Conservation (phyloP, 164 flowering plant species). For the Warburgia ugandensis region DNA sequence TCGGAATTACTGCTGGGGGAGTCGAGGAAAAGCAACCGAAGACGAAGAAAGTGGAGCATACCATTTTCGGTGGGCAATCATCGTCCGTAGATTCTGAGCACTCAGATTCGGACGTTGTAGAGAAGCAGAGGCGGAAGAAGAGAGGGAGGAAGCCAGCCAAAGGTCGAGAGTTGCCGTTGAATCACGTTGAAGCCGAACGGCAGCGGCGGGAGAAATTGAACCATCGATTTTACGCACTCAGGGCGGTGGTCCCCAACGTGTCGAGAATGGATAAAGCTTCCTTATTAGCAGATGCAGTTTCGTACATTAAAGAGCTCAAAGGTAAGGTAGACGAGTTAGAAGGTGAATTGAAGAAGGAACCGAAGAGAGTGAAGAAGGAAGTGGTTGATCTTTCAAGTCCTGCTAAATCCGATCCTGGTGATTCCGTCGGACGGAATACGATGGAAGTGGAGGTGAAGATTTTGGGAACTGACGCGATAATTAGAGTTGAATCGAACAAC, state of each 20-base stretch:
- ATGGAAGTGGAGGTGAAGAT: conserved; percentile 75
- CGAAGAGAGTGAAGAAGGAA: conserved; percentile 13
- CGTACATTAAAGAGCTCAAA: conserved; percentile 73
- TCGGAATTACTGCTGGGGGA: too few relatives aligned
- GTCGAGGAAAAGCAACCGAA: not conserved
- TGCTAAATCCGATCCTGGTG: not conserved
- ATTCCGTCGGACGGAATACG: not conserved
- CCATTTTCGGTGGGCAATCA: not conserved
- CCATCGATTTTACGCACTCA: conserved; percentile 78
- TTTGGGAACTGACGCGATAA: conserved; percentile 77
- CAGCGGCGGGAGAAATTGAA: conserved; percentile 92
- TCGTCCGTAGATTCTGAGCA: conserved; percentile 38
- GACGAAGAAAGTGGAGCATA: conserved; percentile 7
- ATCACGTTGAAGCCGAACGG: conserved; percentile 93
- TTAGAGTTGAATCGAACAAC: conserved; percentile 54
- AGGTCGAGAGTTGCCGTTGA: conserved; percentile 50
- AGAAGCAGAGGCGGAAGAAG: conserved; percentile 33
- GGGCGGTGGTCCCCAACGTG: conserved; percentile 92
- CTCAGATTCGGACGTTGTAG: conserved; percentile 28
- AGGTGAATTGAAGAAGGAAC: conserved; percentile 41
- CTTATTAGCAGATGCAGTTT: conserved; percentile 77
- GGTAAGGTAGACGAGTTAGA: conserved; percentile 51
- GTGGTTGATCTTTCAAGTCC: not conserved
- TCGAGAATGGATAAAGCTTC: conserved; percentile 98
- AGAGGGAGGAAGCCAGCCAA: conserved; percentile 60